phyloP scores from a whole-genome alignment of 805 yeast genomes.

The Candida glaebosa region DNA sequence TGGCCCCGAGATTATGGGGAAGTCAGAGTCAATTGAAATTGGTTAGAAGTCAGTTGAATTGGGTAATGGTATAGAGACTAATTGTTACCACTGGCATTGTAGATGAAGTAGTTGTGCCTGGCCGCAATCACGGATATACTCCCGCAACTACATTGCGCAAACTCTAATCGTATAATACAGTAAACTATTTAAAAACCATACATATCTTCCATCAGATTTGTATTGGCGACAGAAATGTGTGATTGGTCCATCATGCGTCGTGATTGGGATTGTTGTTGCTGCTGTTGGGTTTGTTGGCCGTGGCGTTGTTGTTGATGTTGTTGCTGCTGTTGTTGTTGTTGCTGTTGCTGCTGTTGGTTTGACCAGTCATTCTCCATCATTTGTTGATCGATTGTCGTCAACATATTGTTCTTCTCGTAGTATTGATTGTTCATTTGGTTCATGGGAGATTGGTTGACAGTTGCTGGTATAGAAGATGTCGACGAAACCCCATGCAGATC shows the following conservation, averaged over 20 bases:
- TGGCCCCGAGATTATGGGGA: too few relatives aligned
- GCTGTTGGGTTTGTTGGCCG: conserved; percentile 1
- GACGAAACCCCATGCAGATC: neutral
- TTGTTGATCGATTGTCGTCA: neutral
- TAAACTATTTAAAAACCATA: too few relatives aligned
- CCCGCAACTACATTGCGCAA: too few relatives aligned
- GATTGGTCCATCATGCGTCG: neutral
- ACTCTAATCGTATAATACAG: too few relatives aligned
- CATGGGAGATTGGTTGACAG: neutral
- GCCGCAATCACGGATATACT: too few relatives aligned
- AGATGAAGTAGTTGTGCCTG: too few relatives aligned
- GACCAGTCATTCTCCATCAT: neutral
- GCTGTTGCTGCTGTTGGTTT: conserved; percentile 8
- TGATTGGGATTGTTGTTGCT: conserved; percentile 5
- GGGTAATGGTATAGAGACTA: too few relatives aligned
- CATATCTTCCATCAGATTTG: neutral
- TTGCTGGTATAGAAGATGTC: neutral
- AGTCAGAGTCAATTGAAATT: too few relatives aligned
- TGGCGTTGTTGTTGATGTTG: conserved; percentile 2
- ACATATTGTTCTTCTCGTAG: neutral
- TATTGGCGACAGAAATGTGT: conserved; percentile 2
- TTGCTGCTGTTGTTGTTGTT: conserved; percentile 5
- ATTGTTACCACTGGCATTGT: too few relatives aligned
- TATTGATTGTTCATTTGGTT: neutral
- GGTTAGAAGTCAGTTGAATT: too few relatives aligned